Conservation (phyloP, 1,284 basidiomycete genomes). For the Boletus smithii region DNA sequence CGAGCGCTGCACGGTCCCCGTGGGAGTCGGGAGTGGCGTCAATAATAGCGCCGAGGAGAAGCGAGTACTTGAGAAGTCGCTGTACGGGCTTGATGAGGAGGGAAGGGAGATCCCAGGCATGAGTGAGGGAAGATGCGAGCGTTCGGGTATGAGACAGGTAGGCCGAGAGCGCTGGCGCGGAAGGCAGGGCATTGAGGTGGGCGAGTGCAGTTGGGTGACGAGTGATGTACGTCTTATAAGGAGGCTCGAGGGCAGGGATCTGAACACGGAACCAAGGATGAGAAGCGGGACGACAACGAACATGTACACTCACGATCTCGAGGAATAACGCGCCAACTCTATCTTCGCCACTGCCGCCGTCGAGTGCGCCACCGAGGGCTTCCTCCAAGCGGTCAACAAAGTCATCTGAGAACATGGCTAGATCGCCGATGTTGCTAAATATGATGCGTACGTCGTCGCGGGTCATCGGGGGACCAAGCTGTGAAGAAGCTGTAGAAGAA, state of each 20-base stretch:
- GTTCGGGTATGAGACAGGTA: constrained; percentile 70
- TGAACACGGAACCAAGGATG: constrained; percentile 30
- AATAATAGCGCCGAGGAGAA: constrained; percentile 78
- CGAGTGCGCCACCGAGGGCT: constrained; percentile 44
- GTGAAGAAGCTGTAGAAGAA: constrained; percentile 43
- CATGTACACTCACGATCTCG: constrained; percentile 51
- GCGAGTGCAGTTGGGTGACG: constrained; percentile 75
- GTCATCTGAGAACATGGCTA: constrained; percentile 63
- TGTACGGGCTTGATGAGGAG: constrained; percentile 92
- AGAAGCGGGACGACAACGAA: constrained; percentile 5
- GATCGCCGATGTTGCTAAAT: constrained; percentile 65
- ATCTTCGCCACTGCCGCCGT: constrained; percentile 59
- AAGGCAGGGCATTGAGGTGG: constrained; percentile 59
- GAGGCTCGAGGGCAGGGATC: constrained; percentile 74
- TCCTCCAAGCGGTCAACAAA: constrained; percentile 49
- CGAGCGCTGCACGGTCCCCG: constrained; percentile 54
- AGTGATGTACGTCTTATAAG: constrained; percentile 86
- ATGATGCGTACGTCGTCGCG: constrained; percentile 62
- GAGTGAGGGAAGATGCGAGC: constrained; percentile 70
- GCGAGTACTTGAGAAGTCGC: constrained; percentile 88
- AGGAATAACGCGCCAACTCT: constrained; percentile 77
- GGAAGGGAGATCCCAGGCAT: constrained; percentile 92
- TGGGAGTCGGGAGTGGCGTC: constrained; percentile 77
- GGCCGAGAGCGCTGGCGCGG: constrained; percentile 45
- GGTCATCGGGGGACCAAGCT: constrained; percentile 59